These are phyloP conservation scores for Paecilomyces fulvus DNA, from an alignment of 2,329 filamentous ascomycete species.

Conservation along the genomic window DNA sequence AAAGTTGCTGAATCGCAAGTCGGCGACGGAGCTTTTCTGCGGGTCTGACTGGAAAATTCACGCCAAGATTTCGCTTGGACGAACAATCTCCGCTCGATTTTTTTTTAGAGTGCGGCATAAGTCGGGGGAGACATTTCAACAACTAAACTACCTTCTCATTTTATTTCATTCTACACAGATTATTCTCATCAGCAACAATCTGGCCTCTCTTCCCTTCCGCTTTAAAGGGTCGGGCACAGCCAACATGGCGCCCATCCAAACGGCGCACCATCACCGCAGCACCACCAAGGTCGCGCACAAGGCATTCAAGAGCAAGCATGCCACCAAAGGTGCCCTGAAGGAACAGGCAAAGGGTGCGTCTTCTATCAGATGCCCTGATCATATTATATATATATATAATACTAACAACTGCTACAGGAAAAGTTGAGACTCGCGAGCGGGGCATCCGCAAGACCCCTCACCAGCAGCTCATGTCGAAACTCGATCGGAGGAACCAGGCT, in stretches of 20 bases:
- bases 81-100: constrained; percentile 12
- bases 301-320: constrained; percentile 83
- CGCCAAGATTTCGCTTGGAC: constrained; percentile 31
- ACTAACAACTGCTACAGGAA: constrained; percentile 50
- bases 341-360: constrained; percentile 71
- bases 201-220: constrained; percentile 63
- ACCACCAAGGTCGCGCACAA: constrained; percentile 88
- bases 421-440: constrained; percentile 62
- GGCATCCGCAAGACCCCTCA: constrained; percentile 78
- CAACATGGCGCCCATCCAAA: constrained; percentile 64
- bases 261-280: constrained; percentile 71
- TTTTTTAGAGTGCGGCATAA: neutral
- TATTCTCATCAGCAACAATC: constrained; percentile 11
- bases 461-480: constrained; percentile 95
- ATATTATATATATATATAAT: constrained; percentile 7
- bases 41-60: constrained; percentile 22
- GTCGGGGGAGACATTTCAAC: neutral
- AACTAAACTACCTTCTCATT: neutral
- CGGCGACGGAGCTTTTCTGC: constrained; percentile 4
- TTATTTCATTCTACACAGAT: constrained; percentile 1
- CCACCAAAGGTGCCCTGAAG: constrained; percentile 78
- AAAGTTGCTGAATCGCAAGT: constrained; percentile 5
- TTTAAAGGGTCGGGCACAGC: constrained; percentile 63
- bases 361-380: neutral
- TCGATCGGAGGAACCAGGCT: constrained; percentile 89